Conservation (phyloP, 352 stramenopile species). For the Globisporangium paroecandrum region DNA sequence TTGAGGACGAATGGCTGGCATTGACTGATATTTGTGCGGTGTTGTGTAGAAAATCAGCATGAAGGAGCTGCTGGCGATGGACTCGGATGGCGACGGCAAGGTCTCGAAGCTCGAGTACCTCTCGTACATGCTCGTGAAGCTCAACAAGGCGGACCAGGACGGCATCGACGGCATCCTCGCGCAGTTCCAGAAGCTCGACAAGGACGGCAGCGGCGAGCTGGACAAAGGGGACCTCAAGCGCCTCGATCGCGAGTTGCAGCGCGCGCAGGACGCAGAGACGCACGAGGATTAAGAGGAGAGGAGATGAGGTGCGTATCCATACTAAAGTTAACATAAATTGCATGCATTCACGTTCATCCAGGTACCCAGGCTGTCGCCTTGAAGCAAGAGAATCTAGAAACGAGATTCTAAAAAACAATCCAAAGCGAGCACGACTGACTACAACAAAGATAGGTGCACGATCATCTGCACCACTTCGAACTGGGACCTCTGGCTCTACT, state of each 20-base stretch:
- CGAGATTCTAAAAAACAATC: neutral
- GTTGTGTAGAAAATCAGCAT: constrained; percentile 54
- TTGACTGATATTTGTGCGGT: neutral
- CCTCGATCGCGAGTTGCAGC: constrained; percentile 52
- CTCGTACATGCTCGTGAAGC: constrained; percentile 71
- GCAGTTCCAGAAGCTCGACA: constrained; percentile 65
- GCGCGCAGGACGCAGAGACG: constrained; percentile 24
- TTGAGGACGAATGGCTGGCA: neutral
- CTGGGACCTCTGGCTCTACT: neutral
- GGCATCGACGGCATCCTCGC: constrained; percentile 62
- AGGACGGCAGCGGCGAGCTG: constrained; percentile 60
- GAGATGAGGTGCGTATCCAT: neutral
- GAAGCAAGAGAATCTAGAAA: neutral
- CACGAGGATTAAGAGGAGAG: neutral
- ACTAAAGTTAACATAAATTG: neutral
- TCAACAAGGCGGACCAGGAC: constrained; percentile 65
- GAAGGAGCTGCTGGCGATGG: constrained; percentile 69
- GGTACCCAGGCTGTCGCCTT: neutral
- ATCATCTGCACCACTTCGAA: neutral
- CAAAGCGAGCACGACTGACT: neutral
- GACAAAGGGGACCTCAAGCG: constrained; percentile 65
- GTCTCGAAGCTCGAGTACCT: constrained; percentile 67
- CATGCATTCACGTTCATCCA: neutral
- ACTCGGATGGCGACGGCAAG: constrained; percentile 62
- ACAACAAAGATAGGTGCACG: neutral